These are phyloP conservation scores for Pseudopyricularia javanii DNA, from an alignment of 2,329 filamentous ascomycete species.

Conservation along the genomic window DNA sequence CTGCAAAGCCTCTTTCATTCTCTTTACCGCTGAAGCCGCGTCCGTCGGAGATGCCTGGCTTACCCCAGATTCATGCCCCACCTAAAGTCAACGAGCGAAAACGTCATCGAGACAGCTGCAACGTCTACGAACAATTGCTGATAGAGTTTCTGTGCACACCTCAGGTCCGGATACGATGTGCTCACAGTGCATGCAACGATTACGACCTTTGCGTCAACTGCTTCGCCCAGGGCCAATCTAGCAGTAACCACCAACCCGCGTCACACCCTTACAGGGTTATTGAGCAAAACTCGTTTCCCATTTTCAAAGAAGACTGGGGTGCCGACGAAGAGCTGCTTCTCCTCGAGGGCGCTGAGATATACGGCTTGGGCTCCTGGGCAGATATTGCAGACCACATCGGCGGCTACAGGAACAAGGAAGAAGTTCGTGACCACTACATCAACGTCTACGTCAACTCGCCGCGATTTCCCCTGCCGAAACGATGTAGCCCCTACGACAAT, in stretches of 20 bases:
- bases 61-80: conserved; percentile 1
- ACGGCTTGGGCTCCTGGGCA: conserved; percentile 92
- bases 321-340: conserved; percentile 93
- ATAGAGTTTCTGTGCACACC: neutral
- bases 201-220: conserved; percentile 96
- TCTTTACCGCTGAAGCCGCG: neutral
- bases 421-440: conserved; percentile 90
- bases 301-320: conserved; percentile 90
- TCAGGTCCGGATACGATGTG: conserved; percentile 90
- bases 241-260: conserved; percentile 74
- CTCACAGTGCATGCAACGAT: conserved; percentile 70
- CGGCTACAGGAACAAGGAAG: conserved; percentile 85
- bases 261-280: conserved; percentile 88
- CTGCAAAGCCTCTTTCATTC: neutral
- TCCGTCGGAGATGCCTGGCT: neutral
- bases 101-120: neutral
- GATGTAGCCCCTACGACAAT: conserved; percentile 73
- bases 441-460: conserved; percentile 74
- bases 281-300: conserved; percentile 95
- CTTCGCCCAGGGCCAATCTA: conserved; percentile 71
- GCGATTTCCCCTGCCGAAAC: conserved; percentile 74
- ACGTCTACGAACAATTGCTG: neutral
- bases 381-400: conserved; percentile 98
- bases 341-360: conserved; percentile 88
- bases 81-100: neutral